Conservation (phyloP, 768 basidiomycete genomes). For the Russula virescens region DNA sequence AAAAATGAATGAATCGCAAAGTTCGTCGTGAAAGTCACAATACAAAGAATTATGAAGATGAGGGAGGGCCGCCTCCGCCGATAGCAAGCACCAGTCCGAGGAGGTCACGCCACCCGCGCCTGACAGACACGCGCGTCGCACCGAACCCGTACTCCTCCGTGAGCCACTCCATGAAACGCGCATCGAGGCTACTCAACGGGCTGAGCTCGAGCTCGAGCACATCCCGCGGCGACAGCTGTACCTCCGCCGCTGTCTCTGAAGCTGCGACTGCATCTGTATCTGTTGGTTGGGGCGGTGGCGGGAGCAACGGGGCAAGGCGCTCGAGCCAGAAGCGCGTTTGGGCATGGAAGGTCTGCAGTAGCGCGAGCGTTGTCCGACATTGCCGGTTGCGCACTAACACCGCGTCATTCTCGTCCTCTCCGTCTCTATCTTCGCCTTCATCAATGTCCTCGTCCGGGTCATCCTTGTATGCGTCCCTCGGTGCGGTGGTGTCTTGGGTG, state of each 20-base stretch:
- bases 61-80: slow-evolving; percentile 10
- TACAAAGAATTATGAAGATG: not conserved
- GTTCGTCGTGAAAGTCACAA: too few relatives aligned
- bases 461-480: not conserved
- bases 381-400: slow-evolving; percentile 31
- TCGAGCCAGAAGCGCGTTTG: slow-evolving; percentile 56
- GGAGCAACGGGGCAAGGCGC: slow-evolving; percentile 29
- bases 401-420: slow-evolving; percentile 47
- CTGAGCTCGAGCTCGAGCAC: slow-evolving; percentile 65
- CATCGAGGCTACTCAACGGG: slow-evolving; percentile 64
- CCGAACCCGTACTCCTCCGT: slow-evolving; percentile 55
- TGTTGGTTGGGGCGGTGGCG: not conserved
- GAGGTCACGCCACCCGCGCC: slow-evolving; percentile 44
- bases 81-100: slow-evolving; percentile 41
- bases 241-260: slow-evolving; percentile 21
- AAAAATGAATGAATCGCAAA: too few relatives aligned
- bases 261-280: not conserved
- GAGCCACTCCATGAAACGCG: slow-evolving; percentile 74
- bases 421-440: slow-evolving; percentile 21
- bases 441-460: not conserved
- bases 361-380: slow-evolving; percentile 43
- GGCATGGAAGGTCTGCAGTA: slow-evolving; percentile 57
- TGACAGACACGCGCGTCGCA: slow-evolving; percentile 33
- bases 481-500: not conserved
- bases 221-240: slow-evolving; percentile 19